Base-by-base conservation (phyloP, 163 green algal species). In the Scenedesmus sp. region DNA sequence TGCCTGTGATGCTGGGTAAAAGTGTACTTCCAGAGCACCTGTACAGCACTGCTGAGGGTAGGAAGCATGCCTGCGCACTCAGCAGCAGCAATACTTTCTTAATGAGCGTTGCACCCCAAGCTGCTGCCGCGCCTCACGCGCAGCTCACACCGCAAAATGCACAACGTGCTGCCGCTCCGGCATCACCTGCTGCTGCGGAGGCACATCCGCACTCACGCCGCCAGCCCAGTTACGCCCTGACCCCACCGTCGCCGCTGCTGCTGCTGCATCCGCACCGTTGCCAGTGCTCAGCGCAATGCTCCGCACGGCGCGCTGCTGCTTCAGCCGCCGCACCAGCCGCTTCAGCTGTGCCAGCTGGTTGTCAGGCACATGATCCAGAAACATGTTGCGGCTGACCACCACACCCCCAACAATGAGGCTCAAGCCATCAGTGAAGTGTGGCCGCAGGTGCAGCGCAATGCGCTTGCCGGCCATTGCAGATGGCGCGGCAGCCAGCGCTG, bases 321-420 rank as follows among this genome's bases (percentile, higher is more conserved):
- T 26, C 84, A 81, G 26, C 12, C 62, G 46, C 59, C 62, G 16
- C 54, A 90, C 87, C 6, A 92, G 12, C 52, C 26, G 10, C 57
- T 90, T 87, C 23, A 93, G 84, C 67, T 82, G 15, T 20, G 67
- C n/a, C 57, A 90, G 64, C 70, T 90, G 90, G 15, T 18, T 3
- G 54, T 87, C 90, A 3, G 90, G 90, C 12, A 93, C 52, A 54
- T 93, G 90, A 26, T 93, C 90, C 67, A 54, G 1, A 60, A 93
- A 93, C 90, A 93, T 93, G 56, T 56, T 90, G 6, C 90, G 46
- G 82, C 67, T 86, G 6, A 93, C 90, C 2, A 93, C 90, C 90
- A 93, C 90, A 9, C 90, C 90, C 26, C 90, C 90, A 4, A 86
- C 90, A 23, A 93, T 88, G 3, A 93, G 10, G 26, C n/a, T 77